Evolutionary conservation across 257 asterid genomes (phyloP).

Genomic region (Hygrophila difformis): DNA sequence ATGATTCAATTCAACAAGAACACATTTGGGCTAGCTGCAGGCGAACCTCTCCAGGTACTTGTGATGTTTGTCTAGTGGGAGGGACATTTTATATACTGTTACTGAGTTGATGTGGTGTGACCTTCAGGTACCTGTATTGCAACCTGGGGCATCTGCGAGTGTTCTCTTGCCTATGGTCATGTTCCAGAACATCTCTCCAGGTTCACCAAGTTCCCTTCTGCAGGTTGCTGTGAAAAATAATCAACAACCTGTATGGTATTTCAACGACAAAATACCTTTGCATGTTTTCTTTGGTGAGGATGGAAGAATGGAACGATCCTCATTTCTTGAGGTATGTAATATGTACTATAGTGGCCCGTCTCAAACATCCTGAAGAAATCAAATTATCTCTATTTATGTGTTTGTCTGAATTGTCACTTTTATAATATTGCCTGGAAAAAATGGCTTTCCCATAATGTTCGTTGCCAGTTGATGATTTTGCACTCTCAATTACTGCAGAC

Average conservation of each 20-base stretch:
- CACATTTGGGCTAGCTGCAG: constrained; percentile 93
- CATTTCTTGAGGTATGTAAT: constrained; percentile 72
- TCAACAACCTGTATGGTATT: constrained; percentile 98
- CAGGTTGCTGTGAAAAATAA: constrained; percentile 96
- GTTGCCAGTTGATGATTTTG: constrained; percentile 13
- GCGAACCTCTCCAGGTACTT: constrained; percentile 82
- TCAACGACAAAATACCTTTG: constrained; percentile 61
- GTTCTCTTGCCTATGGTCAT: constrained; percentile 84
- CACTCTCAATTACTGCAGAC: constrained; percentile 38
- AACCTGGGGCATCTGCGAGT: constrained; percentile 81
- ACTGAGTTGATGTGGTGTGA: constrained; percentile 15
- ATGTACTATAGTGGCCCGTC: background rate
- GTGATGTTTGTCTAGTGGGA: background rate
- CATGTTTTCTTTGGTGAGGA: constrained; percentile 65
- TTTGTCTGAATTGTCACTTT: too few species aligned
- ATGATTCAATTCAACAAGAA: constrained; percentile 99
- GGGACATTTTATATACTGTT: too few species aligned
- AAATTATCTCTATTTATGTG: background rate
- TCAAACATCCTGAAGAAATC: background rate
- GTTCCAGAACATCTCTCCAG: constrained; percentile 77
- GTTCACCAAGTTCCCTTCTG: constrained; percentile 71
- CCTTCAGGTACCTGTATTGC: constrained; percentile 68
- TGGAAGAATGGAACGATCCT: constrained; percentile 87
- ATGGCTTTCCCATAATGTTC: too few species aligned
- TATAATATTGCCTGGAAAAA: too few species aligned